Evolutionary conservation across 2,329 filamentous ascomycete species (phyloP), one percentile per base, ranked within the genome.

Genomic region (Fusarium dlaminii): DNA sequence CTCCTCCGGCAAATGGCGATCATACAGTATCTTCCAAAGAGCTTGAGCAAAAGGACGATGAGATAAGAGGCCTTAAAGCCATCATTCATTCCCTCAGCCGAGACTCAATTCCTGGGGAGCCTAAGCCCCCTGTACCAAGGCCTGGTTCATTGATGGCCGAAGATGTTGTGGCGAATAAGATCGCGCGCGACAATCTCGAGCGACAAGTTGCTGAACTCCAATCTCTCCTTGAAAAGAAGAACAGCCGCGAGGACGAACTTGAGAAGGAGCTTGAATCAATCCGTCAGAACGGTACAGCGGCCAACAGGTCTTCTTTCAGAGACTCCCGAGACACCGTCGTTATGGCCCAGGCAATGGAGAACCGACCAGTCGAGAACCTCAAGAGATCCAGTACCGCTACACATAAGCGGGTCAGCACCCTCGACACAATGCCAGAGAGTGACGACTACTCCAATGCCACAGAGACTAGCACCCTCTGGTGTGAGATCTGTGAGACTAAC

Each of bases 1-100:
- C 74, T 6, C 59, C 63, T 13, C 69, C 76, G 10, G 56, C 57
- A 42, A 82, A 80, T 59, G 82, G 80, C 32, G 86, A 87, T 17
- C 85, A 87, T 4, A 82, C 85, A 15, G 84, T 86, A 30, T 82
- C 86, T 52, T 88, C 89, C 48, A 94, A 94, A 81, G 95, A 98
- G 73, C 83, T 98, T 36, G 95, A 97, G 80, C 93, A 97, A 80
- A 96, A 97, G 81, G 96, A 99, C 79, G 96, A 99, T 78, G 96
- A 99, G 85, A 98, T 99, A 79, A 90, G 96, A 71, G 96, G 96
- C 52, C 88, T 99, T 74, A 99, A 98, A 83, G 96, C 96, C 48
- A 98, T 99, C 80, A 98, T 99, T 69, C 96, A 98, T 83, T 98
- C 94, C 24, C 87, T 99, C 42, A 98, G 95, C 81, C 89, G 94